These are phyloP conservation scores for Fusarium vanettenii DNA, from an alignment of 2,329 filamentous ascomycete genomes.

Conservation along the genomic window DNA sequence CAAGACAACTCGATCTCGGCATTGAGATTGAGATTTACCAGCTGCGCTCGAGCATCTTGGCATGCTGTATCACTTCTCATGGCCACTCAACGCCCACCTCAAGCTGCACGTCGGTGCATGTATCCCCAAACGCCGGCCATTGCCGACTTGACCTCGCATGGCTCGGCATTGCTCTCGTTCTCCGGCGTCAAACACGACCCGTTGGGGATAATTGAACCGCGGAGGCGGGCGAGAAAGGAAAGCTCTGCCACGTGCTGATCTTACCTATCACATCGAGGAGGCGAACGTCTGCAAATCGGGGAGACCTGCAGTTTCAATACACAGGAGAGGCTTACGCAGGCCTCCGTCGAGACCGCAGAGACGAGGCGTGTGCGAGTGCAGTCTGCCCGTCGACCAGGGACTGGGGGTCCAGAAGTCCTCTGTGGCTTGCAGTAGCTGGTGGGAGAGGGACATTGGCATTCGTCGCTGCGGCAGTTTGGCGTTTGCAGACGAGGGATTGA, in stretches of 20 bases:
- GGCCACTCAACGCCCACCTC: background rate
- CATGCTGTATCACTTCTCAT: background rate
- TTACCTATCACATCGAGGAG: slow-evolving; percentile 25
- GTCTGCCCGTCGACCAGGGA: slow-evolving; percentile 18
- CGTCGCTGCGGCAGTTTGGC: slow-evolving; percentile 13
- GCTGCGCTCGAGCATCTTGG: background rate
- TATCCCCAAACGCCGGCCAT: background rate
- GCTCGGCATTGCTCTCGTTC: slow-evolving; percentile 10
- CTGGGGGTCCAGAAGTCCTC: slow-evolving; percentile 8
- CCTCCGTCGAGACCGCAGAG: background rate
- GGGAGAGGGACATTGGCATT: slow-evolving; percentile 9
- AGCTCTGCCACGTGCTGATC: slow-evolving; percentile 21
- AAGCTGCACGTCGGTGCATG: background rate
- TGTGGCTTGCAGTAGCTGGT: slow-evolving; percentile 41
- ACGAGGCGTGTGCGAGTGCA: slow-evolving; percentile 20
- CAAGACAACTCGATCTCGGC: background rate
- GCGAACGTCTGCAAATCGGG: slow-evolving; percentile 28
- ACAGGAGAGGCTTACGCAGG: background rate
- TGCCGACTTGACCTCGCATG: slow-evolving; percentile 9
- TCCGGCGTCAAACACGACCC: background rate
- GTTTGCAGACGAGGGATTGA: slow-evolving; percentile 1
- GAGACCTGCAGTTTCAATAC: background rate
- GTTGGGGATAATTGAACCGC: background rate
- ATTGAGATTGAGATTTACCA: background rate
- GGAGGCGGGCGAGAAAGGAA: slow-evolving; percentile 4